phyloP scores from a whole-genome alignment of 2,329 filamentous ascomycete species.

The Teratosphaeriaceae sp. region DNA sequence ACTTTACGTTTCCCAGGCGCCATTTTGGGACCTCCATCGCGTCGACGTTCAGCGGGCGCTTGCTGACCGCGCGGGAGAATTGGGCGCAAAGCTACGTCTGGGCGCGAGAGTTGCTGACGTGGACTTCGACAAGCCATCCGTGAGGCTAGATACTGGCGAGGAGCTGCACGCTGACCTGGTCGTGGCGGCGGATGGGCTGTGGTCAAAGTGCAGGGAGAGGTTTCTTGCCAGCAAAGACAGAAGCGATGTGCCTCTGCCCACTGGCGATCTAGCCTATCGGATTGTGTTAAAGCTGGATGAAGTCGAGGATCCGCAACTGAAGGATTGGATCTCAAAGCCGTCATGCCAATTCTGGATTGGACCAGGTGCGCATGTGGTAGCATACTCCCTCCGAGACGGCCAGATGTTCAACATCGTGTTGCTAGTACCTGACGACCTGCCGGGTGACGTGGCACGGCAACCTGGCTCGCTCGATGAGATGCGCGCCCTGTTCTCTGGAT shows the following conservation, averaged over 20 bases:
- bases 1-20: no score
- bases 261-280: conserved; percentile 60
- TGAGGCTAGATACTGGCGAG: conserved; percentile 37
- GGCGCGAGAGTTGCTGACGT: conserved; percentile 43
- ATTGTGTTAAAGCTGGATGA: conserved; percentile 51
- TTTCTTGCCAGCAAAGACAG: conserved; percentile 37
- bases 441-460: conserved; percentile 45
- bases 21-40: conserved; percentile 56
- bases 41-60: conserved; percentile 54
- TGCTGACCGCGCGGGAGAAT: conserved; percentile 43
- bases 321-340: conserved; percentile 47
- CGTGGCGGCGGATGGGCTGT: conserved; percentile 58
- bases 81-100: conserved; percentile 48
- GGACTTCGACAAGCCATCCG: conserved; percentile 41
- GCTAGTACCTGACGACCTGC: conserved; percentile 57
- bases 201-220: conserved; percentile 50
- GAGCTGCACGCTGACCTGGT: conserved; percentile 48
- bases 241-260: conserved; percentile 46
- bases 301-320: conserved; percentile 45
- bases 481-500: conserved; percentile 51
- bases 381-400: conserved; percentile 55
- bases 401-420: conserved; percentile 60
- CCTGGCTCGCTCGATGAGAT: conserved; percentile 55
- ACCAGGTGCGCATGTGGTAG: conserved; percentile 54
- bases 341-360: conserved; percentile 58